Evolutionary conservation across 768 basidiomycete species (phyloP).

Genomic region (Lyophyllum atratum): DNA sequence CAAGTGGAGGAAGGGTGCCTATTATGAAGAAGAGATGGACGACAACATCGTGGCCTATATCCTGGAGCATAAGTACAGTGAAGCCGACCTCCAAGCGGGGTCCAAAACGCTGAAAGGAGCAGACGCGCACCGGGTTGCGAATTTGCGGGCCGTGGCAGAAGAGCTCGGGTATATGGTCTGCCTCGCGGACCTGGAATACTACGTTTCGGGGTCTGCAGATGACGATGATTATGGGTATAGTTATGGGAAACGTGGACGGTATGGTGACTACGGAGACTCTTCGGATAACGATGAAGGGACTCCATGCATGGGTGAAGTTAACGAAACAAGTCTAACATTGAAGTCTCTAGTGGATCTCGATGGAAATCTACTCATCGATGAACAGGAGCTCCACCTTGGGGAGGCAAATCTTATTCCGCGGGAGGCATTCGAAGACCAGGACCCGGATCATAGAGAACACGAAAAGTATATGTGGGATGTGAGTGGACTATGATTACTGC

Average conservation of each 20-base stretch:
- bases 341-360: constrained; percentile 33
- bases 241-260: constrained; percentile 3
- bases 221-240: background rate
- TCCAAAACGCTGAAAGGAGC: constrained; percentile 17
- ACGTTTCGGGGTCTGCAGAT: background rate
- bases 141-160: constrained; percentile 9
- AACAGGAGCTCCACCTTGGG: constrained; percentile 19
- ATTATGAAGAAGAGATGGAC: constrained; percentile 14
- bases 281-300: constrained; percentile 17
- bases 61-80: constrained; percentile 35
- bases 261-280: constrained; percentile 8
- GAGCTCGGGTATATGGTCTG: constrained; percentile 12
- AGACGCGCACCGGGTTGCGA: constrained; percentile 20
- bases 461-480: constrained; percentile 47
- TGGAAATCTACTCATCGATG: constrained; percentile 20
- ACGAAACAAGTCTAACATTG: constrained; percentile 19
- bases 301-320: constrained; percentile 27
- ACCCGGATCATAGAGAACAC: constrained; percentile 37
- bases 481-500: constrained; percentile 4
- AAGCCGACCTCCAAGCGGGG: constrained; percentile 22
- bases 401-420: constrained; percentile 32
- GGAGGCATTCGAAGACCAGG: constrained; percentile 32
- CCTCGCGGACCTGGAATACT: constrained; percentile 9
- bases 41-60: constrained; percentile 29
- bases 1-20: constrained; percentile 35